Base-by-base conservation (phyloP, 192 early-diverging fungal genomes). In the Lobosporangium transversale region DNA sequence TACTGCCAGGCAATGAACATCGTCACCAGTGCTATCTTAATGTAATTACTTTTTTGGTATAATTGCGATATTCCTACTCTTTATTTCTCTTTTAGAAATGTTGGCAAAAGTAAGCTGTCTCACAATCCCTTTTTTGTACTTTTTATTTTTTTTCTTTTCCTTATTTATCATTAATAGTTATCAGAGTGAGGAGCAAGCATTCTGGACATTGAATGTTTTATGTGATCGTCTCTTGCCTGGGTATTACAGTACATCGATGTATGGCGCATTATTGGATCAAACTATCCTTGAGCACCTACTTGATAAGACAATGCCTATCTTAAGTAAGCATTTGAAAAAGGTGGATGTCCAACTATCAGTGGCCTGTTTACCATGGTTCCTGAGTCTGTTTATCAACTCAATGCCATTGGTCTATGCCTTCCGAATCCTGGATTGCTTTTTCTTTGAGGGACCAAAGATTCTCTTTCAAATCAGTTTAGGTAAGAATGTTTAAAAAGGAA, bases 1-100 rank as follows among this genome's bases (percentile, higher is more conserved):
- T 99, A 99, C 81, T 99, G 98, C 80, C 98, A 99, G 78, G 97
- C 98, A 3, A 99, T 99, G 98, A 99, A 99, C 80, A 96, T 99
- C 84, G 92, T 99, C 1, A 94, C 95, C 44, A 95, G 93, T 29
- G 93, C 96, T 0, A 83, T 99, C 66, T 82, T 99, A 47, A 94
- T 99, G 81, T 85, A 80, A 62, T 79, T 45, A 44, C 29, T 0
- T 45, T 36, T 50, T n/a, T n/a, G n/a, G n/a, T n/a, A n/a, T n/a
- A n/a, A n/a, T n/a, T n/a, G n/a, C n/a, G n/a, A n/a, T n/a, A n/a
- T n/a, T n/a, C n/a, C n/a, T 9, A 55, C 26, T 4, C 1, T n/a
- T 43, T 17, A 36, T 36, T 14, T 32, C 21, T 55, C n/a, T n/a
- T n/a, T n/a, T n/a, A n/a, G n/a, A n/a, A n/a, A n/a, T n/a, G n/a